Conservation (phyloP, 495 filamentous ascomycete species). For the Aspergillus nanangensis region DNA sequence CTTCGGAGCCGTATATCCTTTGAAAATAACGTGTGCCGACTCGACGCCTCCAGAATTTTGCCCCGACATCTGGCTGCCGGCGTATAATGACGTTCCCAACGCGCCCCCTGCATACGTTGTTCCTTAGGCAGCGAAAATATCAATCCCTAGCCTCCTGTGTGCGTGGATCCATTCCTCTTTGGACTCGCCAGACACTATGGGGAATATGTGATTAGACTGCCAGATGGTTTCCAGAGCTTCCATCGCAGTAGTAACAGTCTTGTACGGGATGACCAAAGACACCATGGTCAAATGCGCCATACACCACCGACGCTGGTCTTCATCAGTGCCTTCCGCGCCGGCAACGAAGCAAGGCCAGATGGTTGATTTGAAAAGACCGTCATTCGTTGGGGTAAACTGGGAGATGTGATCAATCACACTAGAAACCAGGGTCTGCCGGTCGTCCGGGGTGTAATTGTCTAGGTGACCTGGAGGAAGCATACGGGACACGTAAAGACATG, state of each 20-base stretch:
- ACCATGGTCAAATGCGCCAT: neutral
- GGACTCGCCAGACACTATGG: no score
- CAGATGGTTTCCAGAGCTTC: neutral
- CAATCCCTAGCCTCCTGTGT: no score
- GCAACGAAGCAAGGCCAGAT: constrained; percentile 5
- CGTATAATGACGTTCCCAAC: no score
- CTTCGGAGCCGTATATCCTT: no score
- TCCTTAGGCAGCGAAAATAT: no score
- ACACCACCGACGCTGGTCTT: neutral
- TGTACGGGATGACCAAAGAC: neutral
- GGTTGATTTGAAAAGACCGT: constrained; percentile 3
- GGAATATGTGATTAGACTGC: no score
- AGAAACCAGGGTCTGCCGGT: neutral
- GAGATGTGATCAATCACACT: neutral
- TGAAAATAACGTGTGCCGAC: no score
- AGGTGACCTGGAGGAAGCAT: neutral
- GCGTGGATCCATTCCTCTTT: no score
- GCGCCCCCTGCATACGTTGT: no score
- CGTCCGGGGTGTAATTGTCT: neutral
- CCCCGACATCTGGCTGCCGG: no score
- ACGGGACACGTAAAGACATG: neutral
- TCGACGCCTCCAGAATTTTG: no score
- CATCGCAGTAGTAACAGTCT: neutral
- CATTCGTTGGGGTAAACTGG: neutral
- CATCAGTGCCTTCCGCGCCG: neutral